phyloP scores from a whole-genome alignment of 208 protist species.

The Vickermania ingenoplastis region DNA sequence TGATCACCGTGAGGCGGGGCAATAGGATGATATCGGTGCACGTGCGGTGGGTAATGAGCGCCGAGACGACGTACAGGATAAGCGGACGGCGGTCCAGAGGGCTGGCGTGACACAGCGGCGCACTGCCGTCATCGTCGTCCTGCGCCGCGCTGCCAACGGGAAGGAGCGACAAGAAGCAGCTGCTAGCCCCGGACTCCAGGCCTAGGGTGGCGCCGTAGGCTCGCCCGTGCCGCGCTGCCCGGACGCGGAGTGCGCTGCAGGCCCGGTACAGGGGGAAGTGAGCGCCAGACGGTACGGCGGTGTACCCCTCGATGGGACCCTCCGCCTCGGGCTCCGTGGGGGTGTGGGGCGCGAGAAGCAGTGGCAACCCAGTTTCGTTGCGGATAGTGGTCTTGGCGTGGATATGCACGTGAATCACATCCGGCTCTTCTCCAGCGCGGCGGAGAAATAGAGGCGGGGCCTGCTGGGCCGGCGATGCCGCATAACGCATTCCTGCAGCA shows the following conservation, averaged over 20 bases:
- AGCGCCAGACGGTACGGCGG: background rate
- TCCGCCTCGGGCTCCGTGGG: background rate
- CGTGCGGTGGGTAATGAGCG: constrained; percentile 25
- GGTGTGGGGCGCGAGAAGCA: constrained; percentile 17
- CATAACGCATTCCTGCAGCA: background rate
- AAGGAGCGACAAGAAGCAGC: constrained; percentile 7
- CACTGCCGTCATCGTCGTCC: background rate
- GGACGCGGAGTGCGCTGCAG: constrained; percentile 5
- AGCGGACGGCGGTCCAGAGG: constrained; percentile 28
- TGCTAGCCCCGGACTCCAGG: constrained; percentile 2
- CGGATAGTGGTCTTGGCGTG: constrained; percentile 35
- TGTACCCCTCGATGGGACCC: background rate
- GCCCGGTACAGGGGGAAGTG: background rate
- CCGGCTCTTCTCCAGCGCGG: constrained; percentile 3
- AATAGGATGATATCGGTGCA: constrained; percentile 47
- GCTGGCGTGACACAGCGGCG: background rate
- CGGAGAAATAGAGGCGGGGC: constrained; percentile 9
- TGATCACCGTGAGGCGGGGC: constrained; percentile 54
- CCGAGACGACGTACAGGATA: constrained; percentile 41
- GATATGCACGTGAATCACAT: constrained; percentile 35
- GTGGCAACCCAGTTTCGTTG: constrained; percentile 34
- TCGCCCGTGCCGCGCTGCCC: background rate
- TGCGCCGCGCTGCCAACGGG: background rate
- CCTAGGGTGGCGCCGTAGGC: constrained; percentile 2
- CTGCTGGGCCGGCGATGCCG: background rate